Percentiles rank a stretch among this genome's conserved stretches.
Evolutionary conservation across 2,329 filamentous ascomycete genomes (phyloP).

Genomic region (Cladosporium sp.): DNA sequence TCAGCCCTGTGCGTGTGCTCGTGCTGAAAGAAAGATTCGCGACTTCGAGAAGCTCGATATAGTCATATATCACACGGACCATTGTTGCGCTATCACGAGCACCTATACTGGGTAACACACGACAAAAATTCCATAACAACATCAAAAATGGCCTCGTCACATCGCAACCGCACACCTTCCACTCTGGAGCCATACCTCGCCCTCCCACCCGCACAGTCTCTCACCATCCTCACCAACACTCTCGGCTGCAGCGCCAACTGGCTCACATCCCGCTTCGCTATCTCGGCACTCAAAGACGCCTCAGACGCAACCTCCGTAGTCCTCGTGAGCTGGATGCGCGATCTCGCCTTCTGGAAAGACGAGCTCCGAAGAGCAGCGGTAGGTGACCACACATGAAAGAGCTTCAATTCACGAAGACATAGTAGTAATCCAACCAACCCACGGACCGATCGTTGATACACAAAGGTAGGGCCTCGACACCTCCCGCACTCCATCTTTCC

Average conservation of each 20-base stretch:
- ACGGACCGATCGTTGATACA: constrained; percentile 16
- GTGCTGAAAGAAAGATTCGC: constrained; percentile 10
- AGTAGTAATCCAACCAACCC: not conserved
- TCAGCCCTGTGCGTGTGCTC: constrained; percentile 5
- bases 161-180: constrained; percentile 56
- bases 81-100: not conserved
- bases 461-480: constrained; percentile 22
- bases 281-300: constrained; percentile 45
- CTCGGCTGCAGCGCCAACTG: constrained; percentile 56
- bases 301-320: constrained; percentile 54
- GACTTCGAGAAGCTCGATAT: not conserved
- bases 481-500: constrained; percentile 52
- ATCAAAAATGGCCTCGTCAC: constrained; percentile 13
- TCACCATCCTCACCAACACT: constrained; percentile 69
- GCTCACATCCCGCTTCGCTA: constrained; percentile 56
- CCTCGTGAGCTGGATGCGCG: constrained; percentile 80
- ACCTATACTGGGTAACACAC: not conserved
- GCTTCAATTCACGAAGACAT: not conserved
- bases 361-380: constrained; percentile 48
- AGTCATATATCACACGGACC: not conserved
- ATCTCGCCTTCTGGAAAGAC: constrained; percentile 75
- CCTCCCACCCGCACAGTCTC: constrained; percentile 59
- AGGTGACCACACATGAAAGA: constrained; percentile 12
- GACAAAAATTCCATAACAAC: not conserved
- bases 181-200: constrained; percentile 66